Evolutionary conservation across 495 filamentous ascomycete genomes (phyloP).

Genomic region (Corynascus novoguineensis): DNA sequence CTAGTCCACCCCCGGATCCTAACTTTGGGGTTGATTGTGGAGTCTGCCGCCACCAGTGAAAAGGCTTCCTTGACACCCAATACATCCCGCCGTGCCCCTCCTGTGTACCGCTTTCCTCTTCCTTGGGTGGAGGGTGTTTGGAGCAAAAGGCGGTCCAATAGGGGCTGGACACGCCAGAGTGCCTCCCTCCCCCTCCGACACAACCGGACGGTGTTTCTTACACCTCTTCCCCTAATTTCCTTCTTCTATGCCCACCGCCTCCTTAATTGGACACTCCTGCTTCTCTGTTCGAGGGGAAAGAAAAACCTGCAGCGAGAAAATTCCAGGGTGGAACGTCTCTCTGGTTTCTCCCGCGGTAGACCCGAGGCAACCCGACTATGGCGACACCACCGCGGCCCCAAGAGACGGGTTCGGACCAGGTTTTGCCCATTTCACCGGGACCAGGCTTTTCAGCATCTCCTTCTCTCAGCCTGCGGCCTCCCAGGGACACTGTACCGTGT

Average conservation of each 20-base stretch:
- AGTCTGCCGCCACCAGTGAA: not conserved
- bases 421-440: not conserved
- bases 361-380: not conserved
- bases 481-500: too few relatives aligned
- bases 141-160: slow-evolving; percentile 1
- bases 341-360: not conserved
- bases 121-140: not conserved
- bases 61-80: not conserved
- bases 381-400: not conserved
- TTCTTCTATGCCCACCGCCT: not conserved
- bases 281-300: not conserved
- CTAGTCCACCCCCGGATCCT: not conserved
- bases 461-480: not conserved
- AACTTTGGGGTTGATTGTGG: not conserved
- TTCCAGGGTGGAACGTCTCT: too few relatives aligned
- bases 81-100: not conserved
- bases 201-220: not conserved
- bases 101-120: not conserved
- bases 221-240: not conserved
- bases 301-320: not conserved
- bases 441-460: not conserved
- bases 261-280: not conserved
- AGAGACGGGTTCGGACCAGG: not conserved
- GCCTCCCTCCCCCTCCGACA: not conserved
- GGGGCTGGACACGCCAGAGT: not conserved